Percentiles rank a stretch among this genome's conserved stretches.
Conservation (phyloP, 768 basidiomycete species). For the Phaeotremella skinneri region DNA sequence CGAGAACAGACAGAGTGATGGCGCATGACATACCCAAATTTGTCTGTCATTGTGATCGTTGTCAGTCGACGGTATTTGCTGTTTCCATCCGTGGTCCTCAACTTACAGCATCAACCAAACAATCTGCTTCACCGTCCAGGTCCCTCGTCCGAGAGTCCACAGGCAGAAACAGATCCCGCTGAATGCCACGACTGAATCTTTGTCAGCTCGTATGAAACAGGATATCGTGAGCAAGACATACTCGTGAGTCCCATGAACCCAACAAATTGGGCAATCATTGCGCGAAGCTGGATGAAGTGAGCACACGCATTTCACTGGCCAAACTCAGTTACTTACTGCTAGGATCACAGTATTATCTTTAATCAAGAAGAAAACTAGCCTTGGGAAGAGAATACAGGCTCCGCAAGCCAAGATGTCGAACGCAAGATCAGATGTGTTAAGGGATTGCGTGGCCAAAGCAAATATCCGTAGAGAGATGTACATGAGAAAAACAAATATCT, state of each 20-base stretch:
- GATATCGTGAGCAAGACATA: constrained; percentile 13
- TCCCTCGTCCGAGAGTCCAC: constrained; percentile 49
- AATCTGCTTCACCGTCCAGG: constrained; percentile 50
- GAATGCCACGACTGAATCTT: constrained; percentile 45
- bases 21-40: constrained; percentile 35
- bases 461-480: constrained; percentile 45
- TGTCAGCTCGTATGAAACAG: not conserved
- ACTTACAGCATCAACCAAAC: constrained; percentile 51
- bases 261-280: constrained; percentile 49
- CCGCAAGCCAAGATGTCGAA: constrained; percentile 51
- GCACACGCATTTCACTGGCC: not conserved
- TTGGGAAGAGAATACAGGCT: constrained; percentile 51
- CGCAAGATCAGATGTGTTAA: constrained; percentile 42
- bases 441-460: constrained; percentile 48
- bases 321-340: constrained; percentile 32
- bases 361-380: constrained; percentile 50
- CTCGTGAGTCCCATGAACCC: constrained; percentile 48
- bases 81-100: not conserved
- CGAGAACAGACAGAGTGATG: not conserved
- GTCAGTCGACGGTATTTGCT: not conserved
- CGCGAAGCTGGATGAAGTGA: constrained; percentile 33
- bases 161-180: constrained; percentile 48
- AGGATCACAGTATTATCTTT: constrained; percentile 50
- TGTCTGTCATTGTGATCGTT: constrained; percentile 18
- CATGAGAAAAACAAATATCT: constrained; percentile 57